Percentiles rank a stretch among this genome's conserved stretches.
phyloP scores from a whole-genome alignment of 371 early-diverging fungal species.

The Circinella umbellata region DNA sequence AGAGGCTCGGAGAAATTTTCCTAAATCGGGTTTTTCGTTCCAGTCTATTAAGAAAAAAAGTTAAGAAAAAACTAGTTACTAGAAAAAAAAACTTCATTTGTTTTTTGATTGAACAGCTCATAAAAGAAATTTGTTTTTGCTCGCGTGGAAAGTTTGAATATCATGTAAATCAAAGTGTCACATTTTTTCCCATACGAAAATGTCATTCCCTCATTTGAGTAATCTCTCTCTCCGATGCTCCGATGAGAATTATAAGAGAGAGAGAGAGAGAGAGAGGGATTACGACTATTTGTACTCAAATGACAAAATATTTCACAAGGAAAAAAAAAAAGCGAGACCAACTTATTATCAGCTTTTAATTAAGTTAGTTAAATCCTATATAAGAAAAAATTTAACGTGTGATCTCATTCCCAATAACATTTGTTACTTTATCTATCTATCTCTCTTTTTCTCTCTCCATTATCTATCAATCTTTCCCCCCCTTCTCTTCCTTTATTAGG shows the following conservation, averaged over 20 bases:
- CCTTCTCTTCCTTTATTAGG: neutral
- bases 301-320: conserved; percentile 4
- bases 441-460: neutral
- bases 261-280: neutral
- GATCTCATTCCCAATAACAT: neutral
- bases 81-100: no score
- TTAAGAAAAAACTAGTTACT: no score
- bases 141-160: no score
- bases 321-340: neutral
- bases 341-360: no score
- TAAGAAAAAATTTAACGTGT: neutral
- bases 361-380: neutral
- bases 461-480: neutral
- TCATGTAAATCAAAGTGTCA: no score
- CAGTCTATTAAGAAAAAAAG: no score
- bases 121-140: no score
- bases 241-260: neutral
- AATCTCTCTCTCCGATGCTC: neutral
- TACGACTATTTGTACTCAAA: conserved; percentile 3
- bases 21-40: neutral
- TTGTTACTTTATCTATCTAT: neutral
- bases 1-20: neutral
- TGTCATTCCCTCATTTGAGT: no score
- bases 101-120: no score
- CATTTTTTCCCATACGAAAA: neutral